phyloP scores from a whole-genome alignment of 176 grass and related monocot species.

The Secale cereale region DNA sequence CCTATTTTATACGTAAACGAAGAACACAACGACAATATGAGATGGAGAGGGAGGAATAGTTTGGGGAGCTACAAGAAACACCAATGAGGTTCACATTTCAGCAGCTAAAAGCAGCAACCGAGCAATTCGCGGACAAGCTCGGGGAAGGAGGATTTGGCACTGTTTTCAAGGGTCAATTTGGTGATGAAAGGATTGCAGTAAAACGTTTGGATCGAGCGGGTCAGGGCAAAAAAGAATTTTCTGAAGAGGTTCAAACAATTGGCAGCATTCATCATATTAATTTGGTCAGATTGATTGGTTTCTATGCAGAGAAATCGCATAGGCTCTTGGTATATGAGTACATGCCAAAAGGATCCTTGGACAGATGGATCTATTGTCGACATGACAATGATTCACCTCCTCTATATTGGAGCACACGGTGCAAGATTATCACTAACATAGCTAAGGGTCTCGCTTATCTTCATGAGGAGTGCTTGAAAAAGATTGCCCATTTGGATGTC shows the following conservation, averaged over 20 bases:
- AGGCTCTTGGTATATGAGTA: background rate
- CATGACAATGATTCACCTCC: background rate
- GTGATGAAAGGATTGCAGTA: background rate
- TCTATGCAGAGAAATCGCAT: background rate
- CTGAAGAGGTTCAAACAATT: conserved; percentile 49
- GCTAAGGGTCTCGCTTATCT: conserved; percentile 48
- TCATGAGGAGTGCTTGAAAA: conserved; percentile 40
- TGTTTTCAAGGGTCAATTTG: background rate
- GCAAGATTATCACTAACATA: conserved; percentile 15
- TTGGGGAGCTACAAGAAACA: background rate
- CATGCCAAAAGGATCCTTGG: background rate
- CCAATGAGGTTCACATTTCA: conserved; percentile 18
- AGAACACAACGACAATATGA: background rate
- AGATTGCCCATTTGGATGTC: conserved; percentile 38
- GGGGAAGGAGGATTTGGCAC: conserved; percentile 33
- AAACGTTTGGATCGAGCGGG: conserved; percentile 27
- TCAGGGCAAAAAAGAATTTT: conserved; percentile 37
- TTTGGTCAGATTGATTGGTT: background rate
- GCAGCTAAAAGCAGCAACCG: background rate
- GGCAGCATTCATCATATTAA: conserved; percentile 37
- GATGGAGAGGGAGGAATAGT: background rate
- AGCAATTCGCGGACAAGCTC: background rate
- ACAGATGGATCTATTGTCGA: background rate
- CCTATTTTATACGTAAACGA: background rate
- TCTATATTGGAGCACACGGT: background rate